A percentile compares a stretch with the other conserved stretches of the same genome.
These are phyloP conservation scores for Salvia rosmarinus DNA, from an alignment of 257 asterid genomes.

Conservation along the genomic window DNA sequence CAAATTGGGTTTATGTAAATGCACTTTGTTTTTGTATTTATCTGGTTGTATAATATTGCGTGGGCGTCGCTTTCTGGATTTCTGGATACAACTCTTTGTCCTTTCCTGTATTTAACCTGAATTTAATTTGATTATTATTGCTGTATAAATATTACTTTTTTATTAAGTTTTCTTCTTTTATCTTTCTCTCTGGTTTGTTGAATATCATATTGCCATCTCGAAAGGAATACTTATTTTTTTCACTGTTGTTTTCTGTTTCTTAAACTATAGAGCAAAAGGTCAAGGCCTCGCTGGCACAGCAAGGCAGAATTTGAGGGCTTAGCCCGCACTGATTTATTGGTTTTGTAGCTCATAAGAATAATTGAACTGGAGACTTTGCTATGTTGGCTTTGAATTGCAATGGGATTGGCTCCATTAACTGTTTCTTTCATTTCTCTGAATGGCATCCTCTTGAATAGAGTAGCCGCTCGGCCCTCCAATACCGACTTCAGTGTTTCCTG, in stretches of 20 bases:
- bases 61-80: conserved; percentile 28
- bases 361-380: conserved; percentile 26
- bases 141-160: not conserved
- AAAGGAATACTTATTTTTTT: not conserved
- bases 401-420: conserved; percentile 62
- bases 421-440: conserved; percentile 83
- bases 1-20: conserved; percentile 23
- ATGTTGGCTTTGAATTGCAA: conserved; percentile 64
- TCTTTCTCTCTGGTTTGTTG: not conserved
- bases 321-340: conserved; percentile 31
- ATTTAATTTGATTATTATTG: conserved; percentile 23
- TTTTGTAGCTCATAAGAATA: conserved; percentile 13
- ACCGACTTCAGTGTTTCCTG: conserved; percentile 44
- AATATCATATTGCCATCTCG: conserved; percentile 7
- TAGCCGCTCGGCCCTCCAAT: conserved; percentile 44
- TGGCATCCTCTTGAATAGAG: conserved; percentile 93
- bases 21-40: not conserved
- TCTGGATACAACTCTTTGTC: conserved; percentile 35
- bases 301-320: conserved; percentile 39
- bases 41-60: not conserved
- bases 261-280: conserved; percentile 36
- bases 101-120: conserved; percentile 24
- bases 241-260: conserved; percentile 11
- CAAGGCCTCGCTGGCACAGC: conserved; percentile 37
- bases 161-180: not conserved